These are phyloP conservation scores for Phytophthora niederhauseri DNA, from an alignment of 352 stramenopile genomes.

Conservation along the genomic window DNA sequence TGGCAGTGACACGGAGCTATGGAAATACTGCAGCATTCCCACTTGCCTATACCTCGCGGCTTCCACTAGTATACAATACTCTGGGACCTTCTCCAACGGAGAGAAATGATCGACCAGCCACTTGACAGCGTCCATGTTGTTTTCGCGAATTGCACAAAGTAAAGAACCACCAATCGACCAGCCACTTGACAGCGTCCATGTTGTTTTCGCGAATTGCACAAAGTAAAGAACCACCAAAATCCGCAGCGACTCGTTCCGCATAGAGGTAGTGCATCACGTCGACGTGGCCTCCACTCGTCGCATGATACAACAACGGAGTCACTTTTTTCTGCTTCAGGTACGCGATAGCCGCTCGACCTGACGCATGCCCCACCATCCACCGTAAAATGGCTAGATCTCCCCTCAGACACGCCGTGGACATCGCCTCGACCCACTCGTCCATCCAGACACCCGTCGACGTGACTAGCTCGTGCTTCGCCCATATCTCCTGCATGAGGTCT, in stretches of 20 bases:
- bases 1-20: background rate
- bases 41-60: background rate
- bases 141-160: background rate
- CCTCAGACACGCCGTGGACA: too few relatives aligned
- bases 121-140: background rate
- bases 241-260: background rate
- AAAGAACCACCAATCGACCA: too few relatives aligned
- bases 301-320: too few relatives aligned
- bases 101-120: background rate
- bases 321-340: too few relatives aligned
- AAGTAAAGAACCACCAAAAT: background rate
- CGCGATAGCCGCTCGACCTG: too few relatives aligned
- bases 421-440: too few relatives aligned
- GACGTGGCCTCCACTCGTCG: too few relatives aligned
- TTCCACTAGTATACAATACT: background rate
- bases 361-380: too few relatives aligned
- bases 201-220: background rate
- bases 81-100: background rate
- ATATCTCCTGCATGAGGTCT: too few relatives aligned
- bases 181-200: background rate
- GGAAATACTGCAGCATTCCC: background rate
- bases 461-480: too few relatives aligned
- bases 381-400: too few relatives aligned
- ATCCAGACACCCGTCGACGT: too few relatives aligned
- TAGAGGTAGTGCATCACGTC: background rate